Percentiles rank a stretch among this genome's conserved stretches.
These are phyloP conservation scores for Trichoderma gamsii DNA, from an alignment of 495 filamentous ascomycete genomes.

Conservation along the genomic window DNA sequence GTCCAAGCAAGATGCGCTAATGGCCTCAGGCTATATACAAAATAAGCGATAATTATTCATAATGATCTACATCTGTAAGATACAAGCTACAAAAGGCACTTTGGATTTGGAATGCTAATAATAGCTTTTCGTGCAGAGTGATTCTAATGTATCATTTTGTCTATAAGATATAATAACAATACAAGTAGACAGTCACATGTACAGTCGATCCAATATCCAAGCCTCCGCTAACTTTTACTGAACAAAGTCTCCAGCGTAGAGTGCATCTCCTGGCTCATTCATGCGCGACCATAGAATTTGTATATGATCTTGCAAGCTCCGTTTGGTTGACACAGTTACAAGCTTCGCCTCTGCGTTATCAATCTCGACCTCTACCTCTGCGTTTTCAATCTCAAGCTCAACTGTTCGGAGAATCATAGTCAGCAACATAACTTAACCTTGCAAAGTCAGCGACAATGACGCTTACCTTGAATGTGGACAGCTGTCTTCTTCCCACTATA, in stretches of 20 bases:
- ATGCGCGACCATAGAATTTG: conserved; percentile 18
- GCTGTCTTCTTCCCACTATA: conserved; percentile 52
- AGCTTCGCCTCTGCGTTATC: background rate
- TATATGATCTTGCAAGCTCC: background rate
- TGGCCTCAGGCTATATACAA: too few species aligned
- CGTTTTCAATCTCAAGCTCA: background rate
- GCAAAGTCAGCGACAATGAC: background rate
- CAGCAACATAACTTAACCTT: background rate
- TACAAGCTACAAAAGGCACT: too few species aligned
- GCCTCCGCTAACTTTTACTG: background rate
- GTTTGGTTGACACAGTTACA: background rate
- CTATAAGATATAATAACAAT: background rate
- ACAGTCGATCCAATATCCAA: background rate
- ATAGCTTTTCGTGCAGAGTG: too few species aligned
- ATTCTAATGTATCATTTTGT: too few species aligned
- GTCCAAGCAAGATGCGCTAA: too few species aligned
- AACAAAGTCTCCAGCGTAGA: conserved; percentile 24
- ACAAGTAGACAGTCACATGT: background rate
- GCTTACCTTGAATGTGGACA: conserved; percentile 51
- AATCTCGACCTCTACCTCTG: background rate
- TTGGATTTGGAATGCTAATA: too few species aligned
- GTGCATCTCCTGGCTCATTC: conserved; percentile 20
- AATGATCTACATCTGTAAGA: too few species aligned
- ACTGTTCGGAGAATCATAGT: background rate
- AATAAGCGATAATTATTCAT: too few species aligned